Evolutionary conservation across 2,329 filamentous ascomycete genomes (phyloP).

Genomic region (Sphaerulina musiva): DNA sequence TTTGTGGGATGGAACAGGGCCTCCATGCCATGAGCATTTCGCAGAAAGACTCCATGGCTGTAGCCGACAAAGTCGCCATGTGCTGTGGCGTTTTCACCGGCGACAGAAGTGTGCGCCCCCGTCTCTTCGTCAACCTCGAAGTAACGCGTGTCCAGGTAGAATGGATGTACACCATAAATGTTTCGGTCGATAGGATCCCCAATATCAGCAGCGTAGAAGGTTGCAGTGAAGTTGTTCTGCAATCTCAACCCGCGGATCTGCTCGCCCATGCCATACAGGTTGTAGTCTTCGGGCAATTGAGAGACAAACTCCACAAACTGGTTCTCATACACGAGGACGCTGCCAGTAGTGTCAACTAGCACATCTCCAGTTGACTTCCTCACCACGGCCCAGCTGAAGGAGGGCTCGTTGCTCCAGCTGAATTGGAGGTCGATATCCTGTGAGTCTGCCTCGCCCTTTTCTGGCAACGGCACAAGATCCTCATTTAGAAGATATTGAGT

Average conservation of each 20-base stretch:
- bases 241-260: slow-evolving; percentile 64
- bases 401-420: slow-evolving; percentile 51
- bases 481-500: slow-evolving; percentile 57
- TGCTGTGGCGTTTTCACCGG: slow-evolving; percentile 47
- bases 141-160: slow-evolving; percentile 75
- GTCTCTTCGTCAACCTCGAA: slow-evolving; percentile 50
- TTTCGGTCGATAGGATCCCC: slow-evolving; percentile 60
- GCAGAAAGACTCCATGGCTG: slow-evolving; percentile 69
- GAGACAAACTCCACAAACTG: slow-evolving; percentile 71
- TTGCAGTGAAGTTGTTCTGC: slow-evolving; percentile 66
- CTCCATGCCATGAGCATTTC: slow-evolving; percentile 72
- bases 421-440: slow-evolving; percentile 47
- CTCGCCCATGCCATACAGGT: slow-evolving; percentile 66
- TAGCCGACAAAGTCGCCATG: slow-evolving; percentile 56
- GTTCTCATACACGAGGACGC: slow-evolving; percentile 63
- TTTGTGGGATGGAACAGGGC: slow-evolving; percentile 57
- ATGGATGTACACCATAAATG: slow-evolving; percentile 68
- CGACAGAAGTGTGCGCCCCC: slow-evolving; percentile 46
- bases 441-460: slow-evolving; percentile 37
- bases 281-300: slow-evolving; percentile 62
- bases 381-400: slow-evolving; percentile 52
- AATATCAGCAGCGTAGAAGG: slow-evolving; percentile 61
- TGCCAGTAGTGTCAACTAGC: slow-evolving; percentile 60
- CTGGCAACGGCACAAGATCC: slow-evolving; percentile 53
- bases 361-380: slow-evolving; percentile 57